Base-by-base conservation (phyloP, 1,284 basidiomycete species). In the Marasmius sp. region DNA sequence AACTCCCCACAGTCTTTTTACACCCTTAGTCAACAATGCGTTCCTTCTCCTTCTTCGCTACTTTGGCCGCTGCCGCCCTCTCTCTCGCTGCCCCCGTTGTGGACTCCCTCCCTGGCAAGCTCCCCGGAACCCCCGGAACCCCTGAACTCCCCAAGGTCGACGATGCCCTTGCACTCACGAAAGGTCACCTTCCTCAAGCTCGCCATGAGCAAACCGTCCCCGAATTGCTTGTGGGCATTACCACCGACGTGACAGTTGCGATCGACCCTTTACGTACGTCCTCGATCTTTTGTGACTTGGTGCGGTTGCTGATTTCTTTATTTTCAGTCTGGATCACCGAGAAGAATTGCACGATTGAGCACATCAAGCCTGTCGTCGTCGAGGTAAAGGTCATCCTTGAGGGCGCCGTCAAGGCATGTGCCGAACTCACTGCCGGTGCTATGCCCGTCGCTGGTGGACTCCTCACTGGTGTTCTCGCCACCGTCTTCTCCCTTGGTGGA, bases 31-130 rank as follows among this genome's bases (percentile, higher is more conserved):
- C 16, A 18, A 49, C 8, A 48, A 63, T 63, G 61, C 58, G 58
- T 60, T 50, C 61, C 39, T 38, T 63, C 38, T 57, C 61, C 33
- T 54, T 60, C 54, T 47, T 63, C 38, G 61, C 58, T 38, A 57
- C 61, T 43, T 47, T 63, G 51, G 58, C 61, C 20, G 56, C 53
- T 39, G 61, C 61, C 18, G 61, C 61, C 1, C 59, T 63, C 61
- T 57, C 61, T 14, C 57, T 49, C 47, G 61, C 61, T 39, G 58
- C 61, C 22, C 60, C 60, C 14, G 27, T 49, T 36, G 41, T 57
- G 38, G 22, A 47, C 61, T 14, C 52, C 58, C 37, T 53, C 47
- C 7, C 45, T 54, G 34, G 52, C 20, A 20, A 11, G n/a, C 7
- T 20, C 20, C n/a, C 45, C n/a, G 41, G 41, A 41, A n/a, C n/a